phyloP scores from a whole-genome alignment of 768 basidiomycete genomes.

The Boletus vermiculosoides region DNA sequence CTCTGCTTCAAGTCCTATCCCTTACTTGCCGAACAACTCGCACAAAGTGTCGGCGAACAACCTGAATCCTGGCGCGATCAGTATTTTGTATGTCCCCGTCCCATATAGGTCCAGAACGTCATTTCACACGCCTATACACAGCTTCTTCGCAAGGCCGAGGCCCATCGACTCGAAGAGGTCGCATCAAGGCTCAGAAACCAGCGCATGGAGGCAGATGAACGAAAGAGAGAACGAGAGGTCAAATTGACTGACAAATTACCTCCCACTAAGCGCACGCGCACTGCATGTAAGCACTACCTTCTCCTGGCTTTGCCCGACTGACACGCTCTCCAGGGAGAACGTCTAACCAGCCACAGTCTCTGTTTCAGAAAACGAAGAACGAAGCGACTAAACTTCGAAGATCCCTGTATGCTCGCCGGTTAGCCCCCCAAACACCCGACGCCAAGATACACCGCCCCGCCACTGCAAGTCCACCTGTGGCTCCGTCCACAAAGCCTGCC shows the following conservation, averaged over 20 bases:
- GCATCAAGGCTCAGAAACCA: conserved; percentile 61
- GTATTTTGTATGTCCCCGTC: conserved; percentile 54
- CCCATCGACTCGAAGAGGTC: conserved; percentile 61
- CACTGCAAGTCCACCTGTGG: conserved; percentile 35
- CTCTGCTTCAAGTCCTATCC: conserved; percentile 63
- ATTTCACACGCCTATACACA: conserved; percentile 29
- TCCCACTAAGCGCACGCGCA: conserved; percentile 59
- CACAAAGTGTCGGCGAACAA: conserved; percentile 39
- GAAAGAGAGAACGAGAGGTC: conserved; percentile 74
- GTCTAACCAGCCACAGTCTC: conserved; percentile 53
- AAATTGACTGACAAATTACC: conserved; percentile 72
- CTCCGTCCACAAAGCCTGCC: conserved; percentile 29
- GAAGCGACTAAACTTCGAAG: conserved; percentile 70
- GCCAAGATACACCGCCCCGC: conserved; percentile 42
- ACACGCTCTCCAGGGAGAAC: conserved; percentile 36
- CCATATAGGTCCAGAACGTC: background rate
- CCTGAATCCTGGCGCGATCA: conserved; percentile 67
- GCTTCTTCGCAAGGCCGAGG: conserved; percentile 58
- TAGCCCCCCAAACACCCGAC: conserved; percentile 51
- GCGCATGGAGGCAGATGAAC: conserved; percentile 67
- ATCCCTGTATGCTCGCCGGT: conserved; percentile 53
- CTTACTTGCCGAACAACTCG: conserved; percentile 49
- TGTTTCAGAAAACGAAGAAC: conserved; percentile 74
- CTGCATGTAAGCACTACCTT: conserved; percentile 46
- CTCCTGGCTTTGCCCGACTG: conserved; percentile 9